These are phyloP conservation scores for Mangifera indica DNA, from an alignment of 345 rosid genomes.

Conservation along the genomic window DNA sequence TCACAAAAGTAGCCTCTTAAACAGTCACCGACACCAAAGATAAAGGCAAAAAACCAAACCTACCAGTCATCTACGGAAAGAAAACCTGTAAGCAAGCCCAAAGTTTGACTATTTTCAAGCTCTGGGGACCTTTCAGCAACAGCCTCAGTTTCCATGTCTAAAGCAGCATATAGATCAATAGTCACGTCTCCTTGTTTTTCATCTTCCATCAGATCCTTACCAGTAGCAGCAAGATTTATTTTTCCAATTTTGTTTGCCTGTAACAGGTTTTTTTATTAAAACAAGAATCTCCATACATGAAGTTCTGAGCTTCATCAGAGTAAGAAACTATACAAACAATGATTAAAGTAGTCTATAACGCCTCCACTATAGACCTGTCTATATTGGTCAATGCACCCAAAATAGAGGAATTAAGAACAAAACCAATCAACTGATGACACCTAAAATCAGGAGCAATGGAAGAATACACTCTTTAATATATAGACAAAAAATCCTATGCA, in stretches of 20 bases:
- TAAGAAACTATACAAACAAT: not conserved
- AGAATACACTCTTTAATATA: not conserved
- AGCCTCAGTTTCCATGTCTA: constrained; percentile 94
- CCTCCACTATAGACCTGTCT: constrained; percentile 7
- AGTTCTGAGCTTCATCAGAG: not conserved
- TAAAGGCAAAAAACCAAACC: constrained; percentile 22
- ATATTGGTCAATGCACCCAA: constrained; percentile 1
- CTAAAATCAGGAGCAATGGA: not conserved
- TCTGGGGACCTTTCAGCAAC: constrained; percentile 71
- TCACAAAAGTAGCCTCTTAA: not conserved
- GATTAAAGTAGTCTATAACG: not conserved
- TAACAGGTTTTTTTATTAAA: constrained; percentile 1
- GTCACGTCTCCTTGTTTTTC: constrained; percentile 97
- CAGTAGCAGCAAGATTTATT: constrained; percentile 98
- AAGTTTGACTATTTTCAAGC: constrained; percentile 79
- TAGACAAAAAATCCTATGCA: not conserved
- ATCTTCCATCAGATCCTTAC: constrained; percentile 99
- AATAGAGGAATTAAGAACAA: not conserved
- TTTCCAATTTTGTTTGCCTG: constrained; percentile 98
- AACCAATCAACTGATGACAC: not conserved
- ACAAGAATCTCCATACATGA: not conserved
- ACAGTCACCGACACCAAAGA: not conserved
- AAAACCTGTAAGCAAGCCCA: constrained; percentile 93
- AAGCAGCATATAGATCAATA: constrained; percentile 81
- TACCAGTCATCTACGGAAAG: constrained; percentile 97